A percentile compares a stretch with the other conserved stretches of the same genome.
phyloP scores from a whole-genome alignment of 306 rosid species.

The Pyrus pyrifolia region DNA sequence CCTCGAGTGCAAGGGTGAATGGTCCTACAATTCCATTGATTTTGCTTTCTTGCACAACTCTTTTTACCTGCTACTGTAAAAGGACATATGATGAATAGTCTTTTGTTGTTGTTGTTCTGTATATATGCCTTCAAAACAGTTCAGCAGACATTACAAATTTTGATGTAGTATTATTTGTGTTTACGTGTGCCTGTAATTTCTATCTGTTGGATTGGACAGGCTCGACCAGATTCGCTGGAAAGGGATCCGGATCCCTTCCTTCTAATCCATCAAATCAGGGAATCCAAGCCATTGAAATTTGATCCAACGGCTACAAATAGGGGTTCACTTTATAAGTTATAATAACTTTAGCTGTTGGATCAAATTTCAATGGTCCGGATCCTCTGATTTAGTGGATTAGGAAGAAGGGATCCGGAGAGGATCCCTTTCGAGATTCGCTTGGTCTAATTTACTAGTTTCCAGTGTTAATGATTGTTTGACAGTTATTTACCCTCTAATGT shows the following conservation, averaged over 20 bases:
- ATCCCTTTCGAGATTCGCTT: not conserved
- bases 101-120: not conserved
- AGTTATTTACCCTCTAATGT: slow-evolving; percentile 14
- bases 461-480: not conserved
- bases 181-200: not conserved
- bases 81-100: not conserved
- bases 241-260: no score
- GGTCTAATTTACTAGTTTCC: not conserved
- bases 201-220: not conserved
- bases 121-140: not conserved
- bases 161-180: no score
- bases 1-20: not conserved
- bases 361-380: no score
- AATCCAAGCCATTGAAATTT: no score
- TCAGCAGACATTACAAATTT: not conserved
- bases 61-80: not conserved
- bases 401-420: no score
- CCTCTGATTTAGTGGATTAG: no score
- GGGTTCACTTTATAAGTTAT: no score
- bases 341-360: no score
- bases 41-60: not conserved
- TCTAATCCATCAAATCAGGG: no score
- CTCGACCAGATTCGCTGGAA: not conserved
- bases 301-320: no score
- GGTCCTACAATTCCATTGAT: not conserved